Evolutionary conservation across 73 alveolate species (phyloP), one percentile per base, ranked within the genome.

Genomic region (Symbiodinium natans): DNA sequence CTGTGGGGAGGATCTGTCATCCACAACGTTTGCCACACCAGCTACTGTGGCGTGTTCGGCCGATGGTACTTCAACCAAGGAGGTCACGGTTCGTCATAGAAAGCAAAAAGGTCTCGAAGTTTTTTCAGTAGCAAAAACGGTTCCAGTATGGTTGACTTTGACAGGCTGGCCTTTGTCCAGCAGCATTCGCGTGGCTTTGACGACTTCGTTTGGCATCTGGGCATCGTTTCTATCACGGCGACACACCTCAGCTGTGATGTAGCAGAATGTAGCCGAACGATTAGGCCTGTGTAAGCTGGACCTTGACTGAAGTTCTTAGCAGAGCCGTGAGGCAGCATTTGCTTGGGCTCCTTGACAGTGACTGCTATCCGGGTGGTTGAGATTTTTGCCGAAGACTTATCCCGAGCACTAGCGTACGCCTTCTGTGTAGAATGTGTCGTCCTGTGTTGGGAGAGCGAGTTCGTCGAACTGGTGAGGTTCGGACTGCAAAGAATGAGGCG

Each of bases 291-390:
- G n/a, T n/a, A n/a, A n/a, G n/a, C n/a, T n/a, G n/a, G n/a, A n/a
- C n/a, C n/a, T n/a, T n/a, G n/a, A n/a, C n/a, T n/a, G n/a, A n/a
- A n/a, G n/a, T n/a, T n/a, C n/a, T n/a, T n/a, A n/a, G n/a, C n/a
- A n/a, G n/a, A n/a, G n/a, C n/a, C n/a, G n/a, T n/a, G 31, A 74
- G 84, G 96, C 52, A 90, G 96, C 75, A 90, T 90, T 54, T 63
- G 88, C 87, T 71, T 90, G 11, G 96, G 96, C 42, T 56, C 96
- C 86, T 71, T 90, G 15, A n/a, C 43, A 15, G 87, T 90, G 4
- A 88, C 96, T 19, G 96, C 75, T 29, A 73, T 90, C 77, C 77
- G 77, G 23, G 48, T 82, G 39, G 46, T 90, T 41, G 75, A 90
- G 39, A 8, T 19, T 31, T 36, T 34, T 11, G 75, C 43, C 42